A percentile compares a stretch with the other conserved stretches of the same genome.
These are phyloP conservation scores for Fusarium veterinarium DNA, from an alignment of 2,329 filamentous ascomycete species.

Conservation along the genomic window DNA sequence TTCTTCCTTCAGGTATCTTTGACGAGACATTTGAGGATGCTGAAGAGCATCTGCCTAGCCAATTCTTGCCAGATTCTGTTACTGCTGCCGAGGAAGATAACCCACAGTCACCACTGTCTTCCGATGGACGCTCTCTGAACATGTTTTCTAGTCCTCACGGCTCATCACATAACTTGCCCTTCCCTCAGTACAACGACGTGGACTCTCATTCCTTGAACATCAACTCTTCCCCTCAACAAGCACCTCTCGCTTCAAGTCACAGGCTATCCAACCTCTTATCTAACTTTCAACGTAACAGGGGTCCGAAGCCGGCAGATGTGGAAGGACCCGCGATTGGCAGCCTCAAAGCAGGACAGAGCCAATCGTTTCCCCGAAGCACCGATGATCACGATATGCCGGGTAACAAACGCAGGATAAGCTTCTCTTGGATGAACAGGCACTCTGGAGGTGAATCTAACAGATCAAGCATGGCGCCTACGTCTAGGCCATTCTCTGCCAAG, in stretches of 20 bases:
- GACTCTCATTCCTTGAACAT: conserved; percentile 57
- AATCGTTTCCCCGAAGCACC: conserved; percentile 75
- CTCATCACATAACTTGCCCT: conserved; percentile 69
- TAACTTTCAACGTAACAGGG: conserved; percentile 69
- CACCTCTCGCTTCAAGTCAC: conserved; percentile 48
- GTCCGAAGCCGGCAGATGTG: conserved; percentile 65
- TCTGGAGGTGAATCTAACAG: conserved; percentile 57
- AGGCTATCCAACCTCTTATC: conserved; percentile 67
- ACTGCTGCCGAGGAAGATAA: conserved; percentile 55
- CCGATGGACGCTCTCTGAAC: conserved; percentile 63
- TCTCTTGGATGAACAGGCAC: conserved; percentile 70
- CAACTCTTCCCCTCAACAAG: conserved; percentile 54
- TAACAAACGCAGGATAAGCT: conserved; percentile 68
- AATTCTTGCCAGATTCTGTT: conserved; percentile 48
- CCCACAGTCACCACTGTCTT: conserved; percentile 71
- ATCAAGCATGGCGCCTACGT: conserved; percentile 46
- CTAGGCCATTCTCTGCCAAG: conserved; percentile 55
- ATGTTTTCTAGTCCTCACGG: conserved; percentile 71
- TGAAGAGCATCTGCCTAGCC: conserved; percentile 55
- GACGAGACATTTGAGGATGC: conserved; percentile 71
- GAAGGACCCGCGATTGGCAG: conserved; percentile 73
- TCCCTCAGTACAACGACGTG: conserved; percentile 61
- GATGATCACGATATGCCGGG: conserved; percentile 66
- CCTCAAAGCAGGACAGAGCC: conserved; percentile 78
- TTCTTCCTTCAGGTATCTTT: conserved; percentile 76